These are phyloP conservation scores for Hericium rajendrae DNA, from an alignment of 768 basidiomycete species.

Conservation along the genomic window DNA sequence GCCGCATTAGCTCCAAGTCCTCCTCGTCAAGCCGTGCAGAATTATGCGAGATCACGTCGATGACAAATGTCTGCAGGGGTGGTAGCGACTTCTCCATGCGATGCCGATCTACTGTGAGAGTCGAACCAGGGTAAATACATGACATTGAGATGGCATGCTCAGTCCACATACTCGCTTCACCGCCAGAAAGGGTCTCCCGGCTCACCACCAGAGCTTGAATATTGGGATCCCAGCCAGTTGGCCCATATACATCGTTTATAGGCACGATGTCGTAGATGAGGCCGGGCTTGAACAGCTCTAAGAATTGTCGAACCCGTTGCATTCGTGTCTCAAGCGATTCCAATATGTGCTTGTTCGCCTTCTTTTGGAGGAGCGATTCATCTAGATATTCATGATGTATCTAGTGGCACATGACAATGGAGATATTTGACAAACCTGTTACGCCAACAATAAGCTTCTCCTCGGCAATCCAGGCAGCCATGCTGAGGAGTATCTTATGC, in stretches of 20 bases:
- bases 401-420: not conserved
- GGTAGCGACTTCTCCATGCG: conserved; percentile 49
- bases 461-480: conserved; percentile 75
- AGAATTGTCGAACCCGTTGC: conserved; percentile 52
- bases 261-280: conserved; percentile 61
- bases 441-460: conserved; percentile 85
- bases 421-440: conserved; percentile 46
- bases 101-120: conserved; percentile 47
- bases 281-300: conserved; percentile 57
- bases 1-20: conserved; percentile 60
- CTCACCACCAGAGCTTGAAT: conserved; percentile 92
- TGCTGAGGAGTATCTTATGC: conserved; percentile 92
- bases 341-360: conserved; percentile 58
- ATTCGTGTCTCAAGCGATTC: conserved; percentile 52
- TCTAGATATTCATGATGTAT: conserved; percentile 29
- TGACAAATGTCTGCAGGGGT: conserved; percentile 58
- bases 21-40: conserved; percentile 48
- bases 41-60: conserved; percentile 80
- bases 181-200: conserved; percentile 77
- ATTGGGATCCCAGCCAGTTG: conserved; percentile 78
- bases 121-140: not conserved
- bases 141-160: not conserved
- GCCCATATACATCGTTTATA: conserved; percentile 83
- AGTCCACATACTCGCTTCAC: conserved; percentile 43
- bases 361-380: conserved; percentile 60